Evolutionary conservation across 306 rosid species (phyloP).

Genomic region (Begonia peltatifolia): DNA sequence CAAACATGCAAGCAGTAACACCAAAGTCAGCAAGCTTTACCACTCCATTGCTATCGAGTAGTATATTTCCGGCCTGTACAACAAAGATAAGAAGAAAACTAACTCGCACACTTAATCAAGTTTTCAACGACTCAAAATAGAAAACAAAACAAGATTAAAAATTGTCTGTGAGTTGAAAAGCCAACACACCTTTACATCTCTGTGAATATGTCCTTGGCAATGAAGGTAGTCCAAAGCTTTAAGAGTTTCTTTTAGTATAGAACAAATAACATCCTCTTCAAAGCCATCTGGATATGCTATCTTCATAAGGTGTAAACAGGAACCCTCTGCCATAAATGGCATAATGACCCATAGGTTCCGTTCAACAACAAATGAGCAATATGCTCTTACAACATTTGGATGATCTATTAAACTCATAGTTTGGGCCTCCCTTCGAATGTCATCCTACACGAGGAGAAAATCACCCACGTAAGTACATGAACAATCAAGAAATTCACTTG

Average conservation of each 20-base stretch:
- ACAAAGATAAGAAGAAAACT: constrained; percentile 1
- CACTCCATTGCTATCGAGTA: constrained; percentile 57
- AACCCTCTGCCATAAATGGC: constrained; percentile 97
- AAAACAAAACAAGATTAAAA: neutral
- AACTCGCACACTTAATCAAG: neutral
- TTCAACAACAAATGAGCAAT: constrained; percentile 85
- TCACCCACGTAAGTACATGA: too few species aligned
- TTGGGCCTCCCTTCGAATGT: constrained; percentile 74
- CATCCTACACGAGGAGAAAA: constrained; percentile 30
- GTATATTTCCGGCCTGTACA: constrained; percentile 78
- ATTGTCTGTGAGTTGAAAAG: neutral
- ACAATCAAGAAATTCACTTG: too few species aligned
- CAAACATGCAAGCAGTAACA: constrained; percentile 95
- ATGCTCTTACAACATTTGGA: constrained; percentile 65
- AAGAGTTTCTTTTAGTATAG: constrained; percentile 71
- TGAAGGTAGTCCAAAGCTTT: constrained; percentile 90
- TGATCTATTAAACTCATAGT: constrained; percentile 89
- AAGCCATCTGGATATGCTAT: constrained; percentile 79
- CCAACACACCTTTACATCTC: constrained; percentile 67
- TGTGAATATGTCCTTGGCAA: constrained; percentile 85
- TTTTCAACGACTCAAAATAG: neutral
- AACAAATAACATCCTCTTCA: constrained; percentile 76
- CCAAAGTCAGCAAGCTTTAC: constrained; percentile 96
- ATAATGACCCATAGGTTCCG: constrained; percentile 81
- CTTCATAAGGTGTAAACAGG: constrained; percentile 92